These are phyloP conservation scores for Scytalidium lignicola DNA, from an alignment of 2,329 filamentous ascomycete species.

Conservation along the genomic window DNA sequence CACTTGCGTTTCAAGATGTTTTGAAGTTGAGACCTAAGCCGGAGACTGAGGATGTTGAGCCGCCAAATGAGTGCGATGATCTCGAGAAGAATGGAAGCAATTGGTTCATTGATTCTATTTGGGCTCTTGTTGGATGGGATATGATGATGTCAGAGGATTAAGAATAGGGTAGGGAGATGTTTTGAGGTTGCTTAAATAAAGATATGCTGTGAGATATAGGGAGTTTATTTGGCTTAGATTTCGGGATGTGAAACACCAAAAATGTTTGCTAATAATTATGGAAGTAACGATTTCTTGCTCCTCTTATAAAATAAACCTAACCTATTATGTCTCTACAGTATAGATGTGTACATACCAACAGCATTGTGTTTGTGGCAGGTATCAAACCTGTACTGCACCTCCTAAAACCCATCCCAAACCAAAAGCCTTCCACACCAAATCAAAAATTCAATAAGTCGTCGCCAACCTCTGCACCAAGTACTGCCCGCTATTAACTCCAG, in stretches of 20 bases:
- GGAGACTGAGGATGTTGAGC: background rate
- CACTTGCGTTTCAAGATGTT: constrained; percentile 7
- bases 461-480: constrained; percentile 75
- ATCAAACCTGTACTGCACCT: too few relatives aligned
- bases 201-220: too few relatives aligned
- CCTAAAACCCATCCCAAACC: too few relatives aligned
- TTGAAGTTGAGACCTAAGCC: constrained; percentile 10
- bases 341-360: too few relatives aligned
- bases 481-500: constrained; percentile 70
- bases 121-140: constrained; percentile 15
- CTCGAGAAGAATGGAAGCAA: constrained; percentile 4
- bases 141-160: constrained; percentile 1
- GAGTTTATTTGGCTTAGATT: background rate
- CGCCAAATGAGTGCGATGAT: background rate
- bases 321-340: too few relatives aligned
- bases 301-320: too few relatives aligned
- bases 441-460: constrained; percentile 56
- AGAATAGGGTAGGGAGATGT: too few relatives aligned
- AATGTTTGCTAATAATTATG: too few relatives aligned
- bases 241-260: too few relatives aligned
- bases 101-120: constrained; percentile 12
- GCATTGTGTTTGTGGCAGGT: too few relatives aligned
- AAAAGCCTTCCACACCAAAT: background rate
- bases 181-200: too few relatives aligned
- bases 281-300: too few relatives aligned